Base-by-base conservation (phyloP, 805 yeast genomes). In the Cyberlindnera lachancei region DNA sequence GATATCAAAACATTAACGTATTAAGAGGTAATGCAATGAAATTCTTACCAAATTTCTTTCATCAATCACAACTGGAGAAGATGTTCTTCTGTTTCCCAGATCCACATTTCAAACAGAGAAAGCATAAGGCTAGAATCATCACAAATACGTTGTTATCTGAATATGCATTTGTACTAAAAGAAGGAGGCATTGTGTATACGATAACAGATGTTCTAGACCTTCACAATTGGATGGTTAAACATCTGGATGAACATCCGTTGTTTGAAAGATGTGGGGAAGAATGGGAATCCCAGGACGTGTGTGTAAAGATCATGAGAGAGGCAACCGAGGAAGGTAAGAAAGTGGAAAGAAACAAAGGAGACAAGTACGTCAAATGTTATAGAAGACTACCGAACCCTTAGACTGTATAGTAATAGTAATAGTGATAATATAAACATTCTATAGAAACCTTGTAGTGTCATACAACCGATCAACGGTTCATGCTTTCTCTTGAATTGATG, bases 1-100 rank as follows among this genome's bases (percentile, higher is more conserved):
- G 64, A 21, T 92, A 78, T 55, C 87, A 83, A 50, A 92, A 92
- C 58, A 81, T 90, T 25, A 78, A 85, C 18, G 97, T 92, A 4
- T 62, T 92, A 33, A 71, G 98, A 55, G 97, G 94, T 14, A 92
- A 92, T 53, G 92, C 97, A 22, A 92, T 92, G 98, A 92, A 92
- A 59, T 92, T 92, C 52, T 61, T 87, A 41, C 97, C 98, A 15
- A 92, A 92, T 56, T 92, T 92, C 57, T 92, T 92, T 62, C 64
- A 68, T 36, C 80, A 80, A 56, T 76, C 77, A 6, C 96, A 87
- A 55, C 63, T 88, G 31, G 74, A 79, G 21, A 92, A 90, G 65
- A 84, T 92, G 73, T 92, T 92, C 63, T 92, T 92, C 64, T 92
- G 98, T 58, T 92, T 92, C 71, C 98, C 98, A n/a, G 98, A 92